Conservation (phyloP, 2,329 filamentous ascomycete species). For the Nakataea oryzae region DNA sequence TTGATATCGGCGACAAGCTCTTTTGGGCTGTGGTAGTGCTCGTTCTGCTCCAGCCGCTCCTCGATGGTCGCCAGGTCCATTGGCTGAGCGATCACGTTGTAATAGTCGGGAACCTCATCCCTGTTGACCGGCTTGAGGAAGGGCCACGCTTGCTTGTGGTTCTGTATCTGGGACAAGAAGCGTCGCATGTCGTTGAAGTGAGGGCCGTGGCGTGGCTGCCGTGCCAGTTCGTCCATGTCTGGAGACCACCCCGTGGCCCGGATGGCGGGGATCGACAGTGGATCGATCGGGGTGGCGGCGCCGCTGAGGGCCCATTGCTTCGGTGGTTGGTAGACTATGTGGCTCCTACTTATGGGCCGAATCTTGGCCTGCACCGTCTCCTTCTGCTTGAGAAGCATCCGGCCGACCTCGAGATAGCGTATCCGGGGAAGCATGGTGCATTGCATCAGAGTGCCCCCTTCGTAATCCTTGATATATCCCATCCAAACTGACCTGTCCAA, state of each 20-base stretch:
- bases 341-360: constrained; percentile 57
- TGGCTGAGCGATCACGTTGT: constrained; percentile 66
- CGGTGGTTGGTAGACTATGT: constrained; percentile 57
- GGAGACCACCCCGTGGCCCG: constrained; percentile 63
- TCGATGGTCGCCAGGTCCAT: constrained; percentile 72
- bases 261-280: constrained; percentile 56
- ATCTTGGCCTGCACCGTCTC: constrained; percentile 66
- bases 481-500: constrained; percentile 64
- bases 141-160: constrained; percentile 62
- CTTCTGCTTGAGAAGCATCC: constrained; percentile 68
- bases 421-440: constrained; percentile 68
- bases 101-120: constrained; percentile 69
- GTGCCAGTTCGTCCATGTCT: constrained; percentile 66
- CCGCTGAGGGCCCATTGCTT: constrained; percentile 51
- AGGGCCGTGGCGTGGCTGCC: constrained; percentile 64
- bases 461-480: constrained; percentile 75
- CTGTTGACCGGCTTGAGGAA: constrained; percentile 65
- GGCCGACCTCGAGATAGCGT: constrained; percentile 57
- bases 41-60: constrained; percentile 55
- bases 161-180: constrained; percentile 64
- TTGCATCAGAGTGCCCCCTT: constrained; percentile 72
- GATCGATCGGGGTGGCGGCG: constrained; percentile 46
- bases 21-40: constrained; percentile 59
- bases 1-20: constrained; percentile 64
- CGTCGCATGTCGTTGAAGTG: constrained; percentile 66